Evolutionary conservation across 768 basidiomycete genomes (phyloP), one percentile per base, ranked within the genome.

Genomic region (Calocybe gangraenosa): DNA sequence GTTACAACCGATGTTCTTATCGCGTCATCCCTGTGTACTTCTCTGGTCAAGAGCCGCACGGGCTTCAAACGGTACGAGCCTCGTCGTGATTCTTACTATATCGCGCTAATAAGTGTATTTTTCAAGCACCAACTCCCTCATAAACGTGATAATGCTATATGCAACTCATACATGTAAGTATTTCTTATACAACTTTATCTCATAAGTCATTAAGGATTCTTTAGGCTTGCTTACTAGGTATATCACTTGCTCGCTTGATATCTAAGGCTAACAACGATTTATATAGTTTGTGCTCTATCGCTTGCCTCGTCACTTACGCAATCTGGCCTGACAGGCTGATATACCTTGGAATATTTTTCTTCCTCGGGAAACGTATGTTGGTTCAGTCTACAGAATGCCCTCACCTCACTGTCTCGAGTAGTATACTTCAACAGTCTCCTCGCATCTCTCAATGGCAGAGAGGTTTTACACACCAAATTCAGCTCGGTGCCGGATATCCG

Each of bases 111-210:
- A 8, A 30, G 13, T 34, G n/a, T n/a, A n/a, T 35, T 28, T 35
- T 21, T 34, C 10, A 36, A 74, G 75, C 37, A 76, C 75, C 18
- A 66, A 78, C 39, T 66, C 70, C 0, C 46, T 77, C 3, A 52
- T 77, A 6, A 68, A 63, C 14, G 56, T 65, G 14, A 56, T 79
- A 18, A 70, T 78, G 47, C 38, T 71, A 42, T 78, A 75, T 46
- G 64, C 69, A n/a, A 65, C 78, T 40, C 76, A 75, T 48, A 76
- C 75, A 49, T 65, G 75, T 75, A 45, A 40, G 69, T 58, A 7
- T 3, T 21, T 7, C 33, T 3, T 32, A 21, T 20, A 9, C 19
- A 14, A 31, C 6, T 35, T 11, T 28, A 28, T 28, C 25, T 28
- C 25, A 6, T 28, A 5, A 5, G 34, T 6, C 7, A 14, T 7